Conservation (phyloP, 108 stramenopile species). For the Seminavis robusta region DNA sequence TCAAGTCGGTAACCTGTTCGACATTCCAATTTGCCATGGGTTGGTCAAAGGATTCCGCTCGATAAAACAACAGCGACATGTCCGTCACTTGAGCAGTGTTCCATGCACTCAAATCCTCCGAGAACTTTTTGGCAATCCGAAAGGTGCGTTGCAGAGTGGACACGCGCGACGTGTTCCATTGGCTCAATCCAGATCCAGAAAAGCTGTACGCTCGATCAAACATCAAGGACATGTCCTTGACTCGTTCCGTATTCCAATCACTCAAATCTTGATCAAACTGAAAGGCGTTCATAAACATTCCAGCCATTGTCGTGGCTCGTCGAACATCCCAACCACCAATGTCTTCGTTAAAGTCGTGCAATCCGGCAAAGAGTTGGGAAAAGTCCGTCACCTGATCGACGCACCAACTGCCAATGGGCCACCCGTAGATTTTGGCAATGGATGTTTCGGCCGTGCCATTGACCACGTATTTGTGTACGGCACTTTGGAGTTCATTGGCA, state of each 20-base stretch:
- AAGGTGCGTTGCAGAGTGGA: background rate
- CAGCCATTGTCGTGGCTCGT: background rate
- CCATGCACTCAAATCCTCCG: slow-evolving; percentile 2
- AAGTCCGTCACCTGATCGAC: slow-evolving; percentile 13
- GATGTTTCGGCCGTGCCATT: background rate
- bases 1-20: slow-evolving; percentile 9
- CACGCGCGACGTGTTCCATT: background rate
- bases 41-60: slow-evolving; percentile 35
- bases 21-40: slow-evolving; percentile 33
- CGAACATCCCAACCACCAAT: slow-evolving; percentile 2
- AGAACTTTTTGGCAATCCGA: background rate
- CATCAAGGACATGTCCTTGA: slow-evolving; percentile 4
- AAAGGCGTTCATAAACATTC: slow-evolving; percentile 10
- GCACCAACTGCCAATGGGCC: slow-evolving; percentile 20
- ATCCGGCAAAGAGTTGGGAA: slow-evolving; percentile 9
- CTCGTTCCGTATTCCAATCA: slow-evolving; percentile 9
- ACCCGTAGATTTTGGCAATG: slow-evolving; percentile 4
- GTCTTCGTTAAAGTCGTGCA: slow-evolving; percentile 10
- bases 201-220: slow-evolving; percentile 1
- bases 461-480: background rate
- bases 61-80: slow-evolving; percentile 24
- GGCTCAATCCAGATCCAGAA: slow-evolving; percentile 1
- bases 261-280: slow-evolving; percentile 12
- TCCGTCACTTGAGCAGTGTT: slow-evolving; percentile 7
- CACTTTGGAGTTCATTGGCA: slow-evolving; percentile 1